Evolutionary conservation across 768 basidiomycete species (phyloP).

Genomic region (Lyophyllum decastes): DNA sequence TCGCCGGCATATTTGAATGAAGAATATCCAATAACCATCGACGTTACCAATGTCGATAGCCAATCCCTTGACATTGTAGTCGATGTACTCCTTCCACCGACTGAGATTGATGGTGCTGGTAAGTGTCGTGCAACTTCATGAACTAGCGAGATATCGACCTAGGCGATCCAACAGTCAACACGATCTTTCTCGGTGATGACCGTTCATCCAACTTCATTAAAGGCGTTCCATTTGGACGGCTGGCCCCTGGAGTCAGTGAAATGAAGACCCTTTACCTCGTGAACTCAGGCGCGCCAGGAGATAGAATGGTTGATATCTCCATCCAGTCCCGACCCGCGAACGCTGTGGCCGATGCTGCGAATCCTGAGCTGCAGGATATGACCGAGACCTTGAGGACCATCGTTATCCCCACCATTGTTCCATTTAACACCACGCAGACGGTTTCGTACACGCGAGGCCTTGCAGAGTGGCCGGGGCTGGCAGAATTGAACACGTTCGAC

Average conservation of each 20-base stretch:
- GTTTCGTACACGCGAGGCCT: conserved; percentile 54
- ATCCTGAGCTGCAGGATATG: conserved; percentile 29
- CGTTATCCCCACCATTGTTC: conserved; percentile 62
- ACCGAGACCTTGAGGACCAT: conserved; percentile 72
- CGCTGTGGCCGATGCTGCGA: conserved; percentile 26
- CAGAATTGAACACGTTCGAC: conserved; percentile 57
- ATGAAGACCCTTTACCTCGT: conserved; percentile 66
- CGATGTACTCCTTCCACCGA: conserved; percentile 80
- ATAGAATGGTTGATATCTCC: conserved; percentile 80
- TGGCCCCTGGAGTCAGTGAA: conserved; percentile 58
- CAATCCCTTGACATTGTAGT: conserved; percentile 66
- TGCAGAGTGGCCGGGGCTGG: conserved; percentile 43
- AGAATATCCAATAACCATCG: conserved; percentile 70
- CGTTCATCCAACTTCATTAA: conserved; percentile 75
- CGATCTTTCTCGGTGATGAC: conserved; percentile 61
- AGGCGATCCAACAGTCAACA: conserved; percentile 46
- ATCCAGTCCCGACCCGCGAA: conserved; percentile 57
- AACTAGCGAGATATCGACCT: background rate
- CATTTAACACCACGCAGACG: conserved; percentile 56
- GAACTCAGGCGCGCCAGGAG: conserved; percentile 63
- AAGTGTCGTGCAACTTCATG: conserved; percentile 20
- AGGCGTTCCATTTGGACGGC: conserved; percentile 63
- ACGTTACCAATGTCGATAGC: conserved; percentile 72
- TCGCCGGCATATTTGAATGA: conserved; percentile 82
- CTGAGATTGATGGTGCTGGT: conserved; percentile 76